A percentile compares a stretch with the other conserved stretches of the same genome.
These are phyloP conservation scores for Eucalyptus pumila DNA, from an alignment of 345 rosid species.

Conservation along the genomic window DNA sequence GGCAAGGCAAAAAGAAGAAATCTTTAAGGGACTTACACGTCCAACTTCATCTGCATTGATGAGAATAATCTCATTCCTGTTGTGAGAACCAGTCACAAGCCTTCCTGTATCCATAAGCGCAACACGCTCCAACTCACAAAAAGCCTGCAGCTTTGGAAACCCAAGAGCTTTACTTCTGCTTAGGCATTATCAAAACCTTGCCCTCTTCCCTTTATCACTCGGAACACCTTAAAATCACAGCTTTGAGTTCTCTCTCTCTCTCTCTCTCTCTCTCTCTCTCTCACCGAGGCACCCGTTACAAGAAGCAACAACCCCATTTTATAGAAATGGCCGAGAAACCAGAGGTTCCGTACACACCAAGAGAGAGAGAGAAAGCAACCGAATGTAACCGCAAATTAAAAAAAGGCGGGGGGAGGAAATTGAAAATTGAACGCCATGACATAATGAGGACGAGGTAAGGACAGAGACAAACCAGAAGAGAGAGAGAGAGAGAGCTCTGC, in stretches of 20 bases:
- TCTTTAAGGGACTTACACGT: conserved; percentile 30
- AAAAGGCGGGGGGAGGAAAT: not conserved
- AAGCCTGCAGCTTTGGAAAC: not conserved
- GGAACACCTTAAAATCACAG: not conserved
- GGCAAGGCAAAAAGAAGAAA: not conserved
- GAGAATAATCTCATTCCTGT: conserved; percentile 74
- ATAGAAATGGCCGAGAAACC: not conserved
- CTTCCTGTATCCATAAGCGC: conserved; percentile 18
- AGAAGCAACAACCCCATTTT: not conserved
- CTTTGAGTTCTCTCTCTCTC: not conserved
- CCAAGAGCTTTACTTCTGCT: not conserved
- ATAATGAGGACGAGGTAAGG: too few species aligned
- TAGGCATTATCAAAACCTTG: not conserved
- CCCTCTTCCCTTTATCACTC: not conserved
- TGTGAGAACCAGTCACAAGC: conserved; percentile 91
- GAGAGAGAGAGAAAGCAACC: not conserved
- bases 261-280: not conserved
- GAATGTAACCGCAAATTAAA: not conserved
- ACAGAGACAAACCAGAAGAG: too few species aligned
- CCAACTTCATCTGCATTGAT: conserved; percentile 71
- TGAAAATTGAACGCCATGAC: too few species aligned
- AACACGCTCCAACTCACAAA: not conserved
- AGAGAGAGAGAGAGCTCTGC: not conserved
- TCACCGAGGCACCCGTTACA: not conserved
- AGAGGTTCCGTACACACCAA: not conserved